A percentile compares a stretch with the other conserved stretches of the same genome.
These are phyloP conservation scores for Epithele typhae DNA, from an alignment of 768 basidiomycete species.

Conservation along the genomic window DNA sequence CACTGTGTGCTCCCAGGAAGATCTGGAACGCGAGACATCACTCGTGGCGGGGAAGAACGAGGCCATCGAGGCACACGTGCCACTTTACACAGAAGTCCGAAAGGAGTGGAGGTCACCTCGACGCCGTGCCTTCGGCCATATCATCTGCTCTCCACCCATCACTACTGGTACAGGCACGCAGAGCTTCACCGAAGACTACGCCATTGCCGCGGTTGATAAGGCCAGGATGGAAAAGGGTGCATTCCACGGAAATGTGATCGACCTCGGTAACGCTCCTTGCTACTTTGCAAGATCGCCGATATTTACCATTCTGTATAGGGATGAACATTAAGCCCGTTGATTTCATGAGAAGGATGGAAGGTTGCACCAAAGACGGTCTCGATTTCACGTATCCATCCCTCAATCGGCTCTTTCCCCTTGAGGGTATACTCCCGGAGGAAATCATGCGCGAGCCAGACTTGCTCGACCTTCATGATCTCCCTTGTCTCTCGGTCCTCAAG, in stretches of 20 bases:
- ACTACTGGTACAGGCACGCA: slow-evolving; percentile 3
- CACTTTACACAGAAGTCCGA: slow-evolving; percentile 10
- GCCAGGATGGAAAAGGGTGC: slow-evolving; percentile 6
- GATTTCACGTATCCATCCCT: not conserved
- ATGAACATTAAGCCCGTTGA: not conserved
- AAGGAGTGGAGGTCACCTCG: slow-evolving; percentile 12
- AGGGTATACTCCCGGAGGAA: slow-evolving; percentile 22
- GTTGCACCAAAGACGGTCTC: not conserved
- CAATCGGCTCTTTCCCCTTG: slow-evolving; percentile 6
- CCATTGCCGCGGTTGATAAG: slow-evolving; percentile 13
- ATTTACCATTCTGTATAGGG: not conserved
- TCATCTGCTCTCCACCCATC: slow-evolving; percentile 18
- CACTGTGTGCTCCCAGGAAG: too few relatives aligned
- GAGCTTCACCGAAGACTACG: slow-evolving; percentile 17
- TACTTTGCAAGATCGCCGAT: too few relatives aligned
- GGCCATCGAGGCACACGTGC: slow-evolving; percentile 13
- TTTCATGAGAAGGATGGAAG: not conserved
- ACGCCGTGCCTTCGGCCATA: slow-evolving; percentile 17
- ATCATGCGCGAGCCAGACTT: slow-evolving; percentile 26
- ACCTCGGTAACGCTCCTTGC: slow-evolving; percentile 24
- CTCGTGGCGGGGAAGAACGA: slow-evolving; percentile 5
- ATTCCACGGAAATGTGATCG: slow-evolving; percentile 16
- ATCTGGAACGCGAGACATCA: not conserved
- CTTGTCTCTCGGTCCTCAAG: slow-evolving; percentile 33
- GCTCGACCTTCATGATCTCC: slow-evolving; percentile 20